Evolutionary conservation across 495 filamentous ascomycete species (phyloP).

Genomic region (Elasticomyces elasticus): DNA sequence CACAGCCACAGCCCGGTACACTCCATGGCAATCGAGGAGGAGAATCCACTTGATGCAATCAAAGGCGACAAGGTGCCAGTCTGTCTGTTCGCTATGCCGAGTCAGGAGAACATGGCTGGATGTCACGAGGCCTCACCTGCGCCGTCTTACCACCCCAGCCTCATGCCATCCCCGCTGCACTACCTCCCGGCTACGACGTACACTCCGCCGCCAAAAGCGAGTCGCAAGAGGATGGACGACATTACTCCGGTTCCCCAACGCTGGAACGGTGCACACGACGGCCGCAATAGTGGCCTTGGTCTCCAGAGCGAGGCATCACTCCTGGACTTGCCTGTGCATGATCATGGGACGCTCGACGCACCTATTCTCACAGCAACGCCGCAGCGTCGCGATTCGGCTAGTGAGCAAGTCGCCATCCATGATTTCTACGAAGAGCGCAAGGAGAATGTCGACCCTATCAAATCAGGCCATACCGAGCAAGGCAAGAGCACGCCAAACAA

Average conservation of each 20-base stretch:
- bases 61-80: not conserved
- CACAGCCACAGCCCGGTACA: constrained; percentile 7
- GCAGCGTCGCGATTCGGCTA: not conserved
- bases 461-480: not conserved
- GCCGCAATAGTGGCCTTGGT: not conserved
- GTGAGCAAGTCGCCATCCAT: no score
- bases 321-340: not conserved
- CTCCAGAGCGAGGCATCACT: not conserved
- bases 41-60: not conserved
- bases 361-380: not conserved
- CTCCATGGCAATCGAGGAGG: constrained; percentile 1
- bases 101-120: not conserved
- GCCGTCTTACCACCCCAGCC: constrained; percentile 9
- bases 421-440: not conserved
- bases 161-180: constrained; percentile 18
- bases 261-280: not conserved
- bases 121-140: constrained; percentile 1
- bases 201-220: constrained; percentile 8
- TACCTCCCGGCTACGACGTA: constrained; percentile 14
- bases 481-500: not conserved
- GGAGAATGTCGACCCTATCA: constrained; percentile 7
- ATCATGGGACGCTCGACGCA: constrained; percentile 4
- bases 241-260: not conserved
- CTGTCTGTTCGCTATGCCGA: not conserved
- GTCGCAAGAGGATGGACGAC: no score